Percentiles rank a stretch among this genome's conserved stretches.
Conservation (phyloP, 176 grass and related monocot genomes). For the Cenchrus americanus region DNA sequence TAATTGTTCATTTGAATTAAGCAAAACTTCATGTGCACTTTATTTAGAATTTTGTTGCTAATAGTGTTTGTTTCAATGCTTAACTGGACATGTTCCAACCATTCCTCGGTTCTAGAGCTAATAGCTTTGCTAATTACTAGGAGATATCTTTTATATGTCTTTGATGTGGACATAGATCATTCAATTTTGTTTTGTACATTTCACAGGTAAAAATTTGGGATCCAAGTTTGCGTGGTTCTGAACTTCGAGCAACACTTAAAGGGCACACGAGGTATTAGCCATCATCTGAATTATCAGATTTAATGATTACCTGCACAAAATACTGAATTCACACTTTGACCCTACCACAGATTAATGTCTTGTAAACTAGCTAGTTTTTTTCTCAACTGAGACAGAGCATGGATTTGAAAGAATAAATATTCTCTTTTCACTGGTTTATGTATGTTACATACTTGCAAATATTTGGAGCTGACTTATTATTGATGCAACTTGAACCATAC, state of each 20-base stretch:
- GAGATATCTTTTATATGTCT: conserved; percentile 26
- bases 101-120: conserved; percentile 12
- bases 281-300: conserved; percentile 11
- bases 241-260: conserved; percentile 96
- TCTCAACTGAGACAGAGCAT: conserved; percentile 5
- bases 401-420: conserved; percentile 13
- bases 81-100: conserved; percentile 22
- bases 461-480: conserved; percentile 24
- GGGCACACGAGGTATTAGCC: conserved; percentile 82
- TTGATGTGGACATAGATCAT: conserved; percentile 28
- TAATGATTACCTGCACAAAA: conserved; percentile 14
- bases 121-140: conserved; percentile 42
- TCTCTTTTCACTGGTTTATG: background rate
- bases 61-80: conserved; percentile 23
- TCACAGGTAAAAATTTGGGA: conserved; percentile 98
- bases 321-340: conserved; percentile 22
- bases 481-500: conserved; percentile 23
- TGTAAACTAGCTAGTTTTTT: conserved; percentile 19
- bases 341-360: background rate
- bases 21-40: conserved; percentile 21
- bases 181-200: conserved; percentile 26
- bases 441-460: background rate
- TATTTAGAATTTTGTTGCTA: conserved; percentile 20
- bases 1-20: conserved; percentile 1
- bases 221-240: conserved; percentile 98